Conservation (phyloP, 2,329 filamentous ascomycete species). For the Aspergillus sp. region DNA sequence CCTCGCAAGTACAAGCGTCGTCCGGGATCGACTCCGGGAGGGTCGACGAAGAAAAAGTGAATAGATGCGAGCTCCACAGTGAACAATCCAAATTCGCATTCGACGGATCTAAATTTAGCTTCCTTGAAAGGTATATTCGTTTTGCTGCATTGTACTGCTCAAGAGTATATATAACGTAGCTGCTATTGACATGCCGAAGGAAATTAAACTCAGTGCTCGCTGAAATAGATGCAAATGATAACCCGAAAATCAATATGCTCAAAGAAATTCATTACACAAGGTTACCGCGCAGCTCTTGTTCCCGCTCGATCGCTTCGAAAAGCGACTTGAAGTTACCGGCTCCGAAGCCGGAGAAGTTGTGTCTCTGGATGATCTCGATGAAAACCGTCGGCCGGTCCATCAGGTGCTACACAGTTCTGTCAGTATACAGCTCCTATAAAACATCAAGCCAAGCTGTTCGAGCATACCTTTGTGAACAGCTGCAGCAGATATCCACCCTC, state of each 20-base stretch:
- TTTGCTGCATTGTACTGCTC: neutral
- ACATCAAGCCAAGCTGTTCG: neutral
- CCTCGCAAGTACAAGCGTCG: slow-evolving; percentile 69
- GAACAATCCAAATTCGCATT: no score
- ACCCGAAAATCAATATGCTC: neutral
- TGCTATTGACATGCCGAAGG: neutral
- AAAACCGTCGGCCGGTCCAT: slow-evolving; percentile 96
- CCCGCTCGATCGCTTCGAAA: slow-evolving; percentile 92
- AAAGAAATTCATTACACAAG: slow-evolving; percentile 49
- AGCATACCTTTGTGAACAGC: slow-evolving; percentile 66
- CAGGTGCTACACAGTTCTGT: slow-evolving; percentile 57
- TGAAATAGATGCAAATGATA: neutral
- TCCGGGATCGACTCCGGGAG: slow-evolving; percentile 40
- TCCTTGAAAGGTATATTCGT: no score
- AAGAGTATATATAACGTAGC: neutral
- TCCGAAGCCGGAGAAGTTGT: slow-evolving; percentile 88
- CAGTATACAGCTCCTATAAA: neutral
- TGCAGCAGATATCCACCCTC: slow-evolving; percentile 80
- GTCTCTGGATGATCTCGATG: slow-evolving; percentile 91
- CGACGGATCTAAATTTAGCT: no score
- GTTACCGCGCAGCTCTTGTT: slow-evolving; percentile 84
- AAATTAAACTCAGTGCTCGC: neutral
- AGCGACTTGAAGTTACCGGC: slow-evolving; percentile 94
- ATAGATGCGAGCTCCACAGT: neutral
- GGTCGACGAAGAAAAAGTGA: slow-evolving; percentile 29